These are phyloP conservation scores for Backusella liffmaniae DNA, from an alignment of 192 early-diverging fungal species.

Conservation along the genomic window DNA sequence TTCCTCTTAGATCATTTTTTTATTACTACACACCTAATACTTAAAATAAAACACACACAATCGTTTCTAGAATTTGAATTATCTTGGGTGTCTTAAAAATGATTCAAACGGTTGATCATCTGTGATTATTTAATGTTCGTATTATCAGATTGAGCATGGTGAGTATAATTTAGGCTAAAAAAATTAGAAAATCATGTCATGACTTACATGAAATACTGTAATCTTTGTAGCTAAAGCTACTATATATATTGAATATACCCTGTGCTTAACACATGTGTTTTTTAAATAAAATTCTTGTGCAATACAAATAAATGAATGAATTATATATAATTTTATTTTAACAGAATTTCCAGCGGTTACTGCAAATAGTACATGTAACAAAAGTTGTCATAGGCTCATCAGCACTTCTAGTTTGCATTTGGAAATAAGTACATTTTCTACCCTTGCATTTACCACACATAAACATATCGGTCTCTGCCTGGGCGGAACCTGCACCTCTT, in stretches of 20 bases:
- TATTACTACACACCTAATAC: neutral
- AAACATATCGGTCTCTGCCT: conserved; percentile 92
- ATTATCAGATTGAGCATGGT: no score
- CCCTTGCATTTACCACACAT: conserved; percentile 90
- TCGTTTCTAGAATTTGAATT: neutral
- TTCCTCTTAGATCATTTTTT: neutral
- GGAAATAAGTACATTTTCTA: conserved; percentile 88
- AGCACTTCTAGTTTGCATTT: conserved; percentile 84
- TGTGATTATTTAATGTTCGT: no score
- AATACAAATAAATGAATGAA: neutral
- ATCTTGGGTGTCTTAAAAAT: neutral
- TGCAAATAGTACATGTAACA: conserved; percentile 87
- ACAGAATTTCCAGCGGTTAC: conserved; percentile 78
- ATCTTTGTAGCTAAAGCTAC: no score
- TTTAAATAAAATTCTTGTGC: neutral
- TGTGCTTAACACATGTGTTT: no score
- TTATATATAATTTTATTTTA: neutral
- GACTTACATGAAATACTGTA: no score
- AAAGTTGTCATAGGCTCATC: conserved; percentile 99
- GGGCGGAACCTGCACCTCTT: conserved; percentile 64
- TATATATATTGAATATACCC: no score
- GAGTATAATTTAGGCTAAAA: no score
- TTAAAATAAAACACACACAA: neutral
- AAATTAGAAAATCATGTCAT: no score
- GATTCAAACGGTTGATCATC: no score